Evolutionary conservation across 23 red algal species (phyloP), one percentile per base, ranked within the genome.

Genomic region (Gracilaria gracilis): DNA sequence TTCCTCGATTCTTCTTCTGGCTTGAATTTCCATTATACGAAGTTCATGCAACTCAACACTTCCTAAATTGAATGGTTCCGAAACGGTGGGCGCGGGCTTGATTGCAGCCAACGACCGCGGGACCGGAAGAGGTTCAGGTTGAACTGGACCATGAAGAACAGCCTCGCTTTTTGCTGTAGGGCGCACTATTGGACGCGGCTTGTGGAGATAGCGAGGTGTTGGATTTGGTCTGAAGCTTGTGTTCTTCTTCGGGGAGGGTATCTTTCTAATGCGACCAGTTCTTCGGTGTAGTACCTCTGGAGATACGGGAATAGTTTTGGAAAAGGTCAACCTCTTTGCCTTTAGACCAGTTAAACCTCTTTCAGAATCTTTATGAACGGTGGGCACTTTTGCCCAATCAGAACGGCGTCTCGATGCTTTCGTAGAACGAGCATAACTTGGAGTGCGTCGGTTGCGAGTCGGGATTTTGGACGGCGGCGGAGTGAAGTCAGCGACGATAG

Each of bases 391-490:
- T 29, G 40, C 19, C 72, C 38, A 49, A 0, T 77, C 40, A 0
- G 42, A 77, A 77, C 72, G 72, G 50, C 72, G 72, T 51, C 42
- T 77, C 9, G 72, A 77, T 16, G 72, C 72, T 25, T 77, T 77
- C 17, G 72, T 77, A 25, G 72, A 77, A 50, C 72, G 72, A 31
- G 72, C 72, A 50, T 77, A 77, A 31, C 42, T 51, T 16, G 72
- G 72, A 20, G 72, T 77, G 72, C 72, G 72, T 51, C 72, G 72
- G 17, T 51, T 77, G 42, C 72, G 38, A 77, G 42, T 49, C 4
- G 72, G 72, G 38, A 77, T 77, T 31, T 51, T 46, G 13, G 72
- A 77, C 4, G 72, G 72, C 31, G 46, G 72, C 4, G 72, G 72
- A 46, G 38, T 77, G 46, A 77, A 46, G 25, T 37, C 46, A 21